Percentiles rank a stretch among this genome's conserved stretches.
Conservation (phyloP, 139 green algal species). For the Closterium sp. region DNA sequence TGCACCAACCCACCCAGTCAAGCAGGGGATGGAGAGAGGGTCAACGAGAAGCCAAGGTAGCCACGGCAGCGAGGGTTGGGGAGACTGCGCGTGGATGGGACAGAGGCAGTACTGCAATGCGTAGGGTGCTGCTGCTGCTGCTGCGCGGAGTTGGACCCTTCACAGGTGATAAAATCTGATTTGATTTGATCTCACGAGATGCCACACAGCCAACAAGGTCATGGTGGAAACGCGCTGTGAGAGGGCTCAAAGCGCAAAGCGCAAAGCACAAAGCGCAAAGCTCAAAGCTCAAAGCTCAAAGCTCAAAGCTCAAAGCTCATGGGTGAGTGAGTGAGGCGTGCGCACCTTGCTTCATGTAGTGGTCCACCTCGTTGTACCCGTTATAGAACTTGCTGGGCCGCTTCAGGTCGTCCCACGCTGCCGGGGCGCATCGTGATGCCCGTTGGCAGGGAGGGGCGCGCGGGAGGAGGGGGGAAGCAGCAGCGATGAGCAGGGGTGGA, state of each 20-base stretch:
- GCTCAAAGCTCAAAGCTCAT: too few species aligned
- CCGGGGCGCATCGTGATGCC: not conserved
- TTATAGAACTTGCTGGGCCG: constrained; percentile 24
- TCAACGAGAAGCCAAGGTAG: too few species aligned
- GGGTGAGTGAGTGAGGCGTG: not conserved
- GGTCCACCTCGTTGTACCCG: constrained; percentile 21
- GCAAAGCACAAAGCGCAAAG: not conserved
- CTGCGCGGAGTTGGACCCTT: not conserved
- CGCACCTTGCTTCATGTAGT: constrained; percentile 23
- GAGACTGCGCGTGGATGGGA: not conserved
- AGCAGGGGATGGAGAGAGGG: not conserved
- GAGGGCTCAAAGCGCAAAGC: not conserved
- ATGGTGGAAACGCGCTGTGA: not conserved
- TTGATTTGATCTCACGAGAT: too few species aligned
- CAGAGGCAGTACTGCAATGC: not conserved
- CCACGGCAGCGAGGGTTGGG: not conserved
- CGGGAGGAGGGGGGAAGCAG: not conserved
- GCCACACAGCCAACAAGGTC: too few species aligned
- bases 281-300: not conserved
- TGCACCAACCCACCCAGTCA: too few species aligned
- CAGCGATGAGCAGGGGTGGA: not conserved
- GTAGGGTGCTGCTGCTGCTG: not conserved
- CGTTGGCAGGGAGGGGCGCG: not conserved
- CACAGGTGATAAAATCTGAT: not conserved
- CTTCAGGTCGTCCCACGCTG: constrained; percentile 17